Evolutionary conservation across 2,329 filamentous ascomycete genomes (phyloP), one percentile per base, ranked within the genome.

Genomic region (Huntiella decipiens): DNA sequence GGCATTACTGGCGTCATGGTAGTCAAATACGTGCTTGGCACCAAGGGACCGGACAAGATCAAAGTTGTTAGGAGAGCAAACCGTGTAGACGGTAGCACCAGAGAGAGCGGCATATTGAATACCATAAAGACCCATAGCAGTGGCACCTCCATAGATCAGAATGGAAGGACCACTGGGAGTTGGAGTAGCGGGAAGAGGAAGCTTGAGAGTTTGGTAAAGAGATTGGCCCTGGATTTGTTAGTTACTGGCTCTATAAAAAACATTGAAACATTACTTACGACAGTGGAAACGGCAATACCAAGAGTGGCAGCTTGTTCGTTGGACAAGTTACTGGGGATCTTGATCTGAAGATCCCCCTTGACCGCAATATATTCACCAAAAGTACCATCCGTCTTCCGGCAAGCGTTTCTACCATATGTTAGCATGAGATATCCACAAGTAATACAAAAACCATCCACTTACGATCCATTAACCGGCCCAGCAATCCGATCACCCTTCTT

Each of bases 51-150:
- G 56, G 35, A 66, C 57, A 13, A 64, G 60, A 3, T 57, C 59
- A 37, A 58, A 57, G 54, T 68, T 67, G 36, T 52, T 50, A 1
- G 60, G 56, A 33, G 63, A 64, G 22, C 57, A 53, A 3, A 61
- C 64, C 2, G 62, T 52, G n/a, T 62, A 54, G 7, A 65, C 61
- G 10, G 50, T 54, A 22, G 59, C 58, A 3, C 61, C 61, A 2
- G 61, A 63, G n/a, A 55, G 51, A 51, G 59, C 60, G 31, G 59
- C 60, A 51, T 53, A 60, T 47, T 63, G 60, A 47, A 63, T 60
- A 5, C 56, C 60, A 53, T 67, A 68, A 52, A 70, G 68, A 60
- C 64, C 65, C n/a, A 69, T 71, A 16, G 68, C 69, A 32, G 65
- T 72, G 55, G 67, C 67, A n/a, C 60, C 61, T 40, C 61, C 64